phyloP scores from a whole-genome alignment of 202 grass and related monocot species.

The Saccharum hybrid region DNA sequence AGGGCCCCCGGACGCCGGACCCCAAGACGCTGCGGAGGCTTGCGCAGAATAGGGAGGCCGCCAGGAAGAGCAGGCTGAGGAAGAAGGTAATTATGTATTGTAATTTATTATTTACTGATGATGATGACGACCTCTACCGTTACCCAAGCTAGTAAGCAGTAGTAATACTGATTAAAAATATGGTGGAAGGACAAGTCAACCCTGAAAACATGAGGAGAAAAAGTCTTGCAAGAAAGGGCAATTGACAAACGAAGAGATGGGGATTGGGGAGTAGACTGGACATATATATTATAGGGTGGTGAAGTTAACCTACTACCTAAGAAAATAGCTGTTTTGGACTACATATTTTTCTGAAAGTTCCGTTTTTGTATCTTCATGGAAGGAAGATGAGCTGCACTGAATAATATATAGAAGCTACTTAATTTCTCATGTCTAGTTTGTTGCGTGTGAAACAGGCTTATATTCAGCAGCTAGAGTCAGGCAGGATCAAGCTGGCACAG shows the following conservation, averaged over 20 bases:
- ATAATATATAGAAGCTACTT: neutral
- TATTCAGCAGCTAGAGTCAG: slow-evolving; percentile 77
- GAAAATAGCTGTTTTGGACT: slow-evolving; percentile 24
- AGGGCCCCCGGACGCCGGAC: slow-evolving; percentile 61
- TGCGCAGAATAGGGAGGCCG: slow-evolving; percentile 76
- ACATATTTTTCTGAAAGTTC: neutral
- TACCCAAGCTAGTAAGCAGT: neutral
- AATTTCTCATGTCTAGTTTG: neutral
- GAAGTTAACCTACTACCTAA: slow-evolving; percentile 43
- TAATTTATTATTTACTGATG: neutral
- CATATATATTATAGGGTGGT: slow-evolving; percentile 8
- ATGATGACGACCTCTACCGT: neutral
- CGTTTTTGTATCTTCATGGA: no score
- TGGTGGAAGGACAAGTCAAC: slow-evolving; percentile 6
- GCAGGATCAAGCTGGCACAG: slow-evolving; percentile 67
- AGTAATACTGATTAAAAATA: neutral
- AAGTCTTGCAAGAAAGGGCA: slow-evolving; percentile 32
- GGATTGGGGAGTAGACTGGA: slow-evolving; percentile 1
- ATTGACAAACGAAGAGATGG: slow-evolving; percentile 28
- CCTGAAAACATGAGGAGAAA: slow-evolving; percentile 15
- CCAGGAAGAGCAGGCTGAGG: slow-evolving; percentile 74
- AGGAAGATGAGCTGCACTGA: neutral
- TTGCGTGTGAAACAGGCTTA: slow-evolving; percentile 62
- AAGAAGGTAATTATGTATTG: slow-evolving; percentile 63
- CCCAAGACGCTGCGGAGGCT: slow-evolving; percentile 70